A percentile compares a stretch with the other conserved stretches of the same genome.
Conservation (phyloP, 2,329 filamentous ascomycete genomes). For the Scedosporium boydii region DNA sequence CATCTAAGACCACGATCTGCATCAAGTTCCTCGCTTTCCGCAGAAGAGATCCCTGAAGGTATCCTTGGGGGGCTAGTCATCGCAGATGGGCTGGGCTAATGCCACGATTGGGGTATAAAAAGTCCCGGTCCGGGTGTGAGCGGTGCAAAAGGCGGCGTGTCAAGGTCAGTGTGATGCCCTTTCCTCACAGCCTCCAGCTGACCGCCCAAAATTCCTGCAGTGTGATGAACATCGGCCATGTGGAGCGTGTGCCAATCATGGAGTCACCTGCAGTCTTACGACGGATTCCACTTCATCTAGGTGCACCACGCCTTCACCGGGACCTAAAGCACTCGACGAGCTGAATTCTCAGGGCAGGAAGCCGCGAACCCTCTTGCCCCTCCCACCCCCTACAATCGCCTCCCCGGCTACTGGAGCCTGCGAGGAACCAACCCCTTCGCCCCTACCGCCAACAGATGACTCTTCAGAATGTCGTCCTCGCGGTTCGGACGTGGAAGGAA, state of each 20-base stretch:
- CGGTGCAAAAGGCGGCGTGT: constrained; percentile 26
- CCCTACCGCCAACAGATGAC: not conserved
- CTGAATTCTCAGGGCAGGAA: constrained; percentile 4
- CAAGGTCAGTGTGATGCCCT: constrained; percentile 17
- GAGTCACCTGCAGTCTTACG: constrained; percentile 22
- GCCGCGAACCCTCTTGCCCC: not conserved
- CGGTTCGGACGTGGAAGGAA: not conserved
- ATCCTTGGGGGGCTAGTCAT: not conserved
- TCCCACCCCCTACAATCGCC: not conserved
- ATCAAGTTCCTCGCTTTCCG: not conserved
- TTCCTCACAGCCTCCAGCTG: not conserved
- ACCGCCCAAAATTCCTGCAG: constrained; percentile 11
- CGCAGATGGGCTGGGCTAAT: constrained; percentile 3
- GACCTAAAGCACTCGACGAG: constrained; percentile 14
- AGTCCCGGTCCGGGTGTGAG: constrained; percentile 23
- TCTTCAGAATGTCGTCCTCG: not conserved
- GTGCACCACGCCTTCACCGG: constrained; percentile 9
- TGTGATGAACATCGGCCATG: constrained; percentile 29
- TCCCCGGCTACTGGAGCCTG: not conserved
- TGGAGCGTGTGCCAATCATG: constrained; percentile 24
- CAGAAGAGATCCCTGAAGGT: not conserved
- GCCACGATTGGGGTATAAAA: constrained; percentile 24
- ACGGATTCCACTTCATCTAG: constrained; percentile 7
- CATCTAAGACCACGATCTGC: not conserved
- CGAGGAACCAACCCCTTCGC: not conserved